Evolutionary conservation across 495 filamentous ascomycete species (phyloP), one percentile per base, ranked within the genome.

Genomic region (Paragyromitra xinjiangensis): DNA sequence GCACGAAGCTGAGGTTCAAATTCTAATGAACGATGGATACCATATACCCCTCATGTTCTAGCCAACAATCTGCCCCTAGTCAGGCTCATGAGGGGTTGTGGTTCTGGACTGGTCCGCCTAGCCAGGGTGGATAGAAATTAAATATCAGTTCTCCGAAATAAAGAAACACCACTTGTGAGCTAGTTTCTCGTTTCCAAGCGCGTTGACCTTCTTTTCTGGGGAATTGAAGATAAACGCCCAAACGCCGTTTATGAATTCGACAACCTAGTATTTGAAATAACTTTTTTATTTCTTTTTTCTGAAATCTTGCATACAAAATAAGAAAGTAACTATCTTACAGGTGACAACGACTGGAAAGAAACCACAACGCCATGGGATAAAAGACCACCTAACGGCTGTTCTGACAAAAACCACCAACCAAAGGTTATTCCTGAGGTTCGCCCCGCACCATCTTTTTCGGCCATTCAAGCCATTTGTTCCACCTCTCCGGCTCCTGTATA

Each of bases 381-480:
- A 51, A 68, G 34, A 44, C 24, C 24, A 59, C 5, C 61, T 24
- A 59, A 45, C 26, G 29, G 14, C 8, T 19, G 51, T 12, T 39
- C 56, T 39, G 62, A 6, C 22, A 51, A 51, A 68, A 26, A 39
- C 4, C 26, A 50, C 50, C 53, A 24, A 40, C 56, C 0, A 7
- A 24, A 42, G 40, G 42, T 66, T 26, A 66, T 45, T 22, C 22
- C 19, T 12, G 37, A 5, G 19, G 7, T 16, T 66, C 37, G 16
- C 65, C 74, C 24, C 77, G 51, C 55, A 81, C 75, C 78, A 77
- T 81, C 68, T 69, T 64, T 22, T 14, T 56, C 19, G 79, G 79
- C 82, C 82, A 83, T 55, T 79, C 48, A 12, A 85, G 79, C 77
- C 75, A 84, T 40, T 77, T 64, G 45, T 77, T 69, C 84, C 84